Percentiles rank a stretch among this genome's conserved stretches.
These are phyloP conservation scores for Mortierella sp. DNA, from an alignment of 371 early-diverging fungal genomes.

Conservation along the genomic window DNA sequence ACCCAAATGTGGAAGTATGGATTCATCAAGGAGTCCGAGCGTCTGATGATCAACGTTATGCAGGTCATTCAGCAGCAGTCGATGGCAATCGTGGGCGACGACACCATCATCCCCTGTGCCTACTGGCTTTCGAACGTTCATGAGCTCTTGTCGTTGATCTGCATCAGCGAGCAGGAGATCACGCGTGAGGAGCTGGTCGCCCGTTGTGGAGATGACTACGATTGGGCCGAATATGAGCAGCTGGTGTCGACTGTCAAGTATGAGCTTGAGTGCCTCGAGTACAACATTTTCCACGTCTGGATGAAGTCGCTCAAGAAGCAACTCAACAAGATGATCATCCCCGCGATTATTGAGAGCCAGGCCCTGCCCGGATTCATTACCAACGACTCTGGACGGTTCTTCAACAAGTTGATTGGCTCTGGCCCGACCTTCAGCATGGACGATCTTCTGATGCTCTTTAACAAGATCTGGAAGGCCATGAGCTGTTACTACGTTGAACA, in stretches of 20 bases:
- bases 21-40: slow-evolving; percentile 81
- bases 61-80: slow-evolving; percentile 81
- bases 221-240: slow-evolving; percentile 62
- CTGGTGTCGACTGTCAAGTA: slow-evolving; percentile 65
- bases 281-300: slow-evolving; percentile 84
- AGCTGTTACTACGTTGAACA: slow-evolving; percentile 94
- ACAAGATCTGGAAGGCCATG: slow-evolving; percentile 92
- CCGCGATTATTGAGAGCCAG: slow-evolving; percentile 93
- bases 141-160: slow-evolving; percentile 82
- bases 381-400: slow-evolving; percentile 89
- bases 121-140: slow-evolving; percentile 95
- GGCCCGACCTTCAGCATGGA: slow-evolving; percentile 90
- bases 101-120: slow-evolving; percentile 72
- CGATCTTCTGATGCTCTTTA: slow-evolving; percentile 90
- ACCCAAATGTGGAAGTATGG: slow-evolving; percentile 92
- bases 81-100: slow-evolving; percentile 62
- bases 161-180: slow-evolving; percentile 50
- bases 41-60: slow-evolving; percentile 87
- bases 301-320: slow-evolving; percentile 95
- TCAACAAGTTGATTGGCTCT: slow-evolving; percentile 81
- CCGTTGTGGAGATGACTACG: slow-evolving; percentile 27
- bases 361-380: slow-evolving; percentile 91
- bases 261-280: slow-evolving; percentile 59
- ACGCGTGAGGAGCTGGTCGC: slow-evolving; percentile 25
- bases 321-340: slow-evolving; percentile 92